Conservation (phyloP, 345 rosid species). For the Dimocarpus longan region DNA sequence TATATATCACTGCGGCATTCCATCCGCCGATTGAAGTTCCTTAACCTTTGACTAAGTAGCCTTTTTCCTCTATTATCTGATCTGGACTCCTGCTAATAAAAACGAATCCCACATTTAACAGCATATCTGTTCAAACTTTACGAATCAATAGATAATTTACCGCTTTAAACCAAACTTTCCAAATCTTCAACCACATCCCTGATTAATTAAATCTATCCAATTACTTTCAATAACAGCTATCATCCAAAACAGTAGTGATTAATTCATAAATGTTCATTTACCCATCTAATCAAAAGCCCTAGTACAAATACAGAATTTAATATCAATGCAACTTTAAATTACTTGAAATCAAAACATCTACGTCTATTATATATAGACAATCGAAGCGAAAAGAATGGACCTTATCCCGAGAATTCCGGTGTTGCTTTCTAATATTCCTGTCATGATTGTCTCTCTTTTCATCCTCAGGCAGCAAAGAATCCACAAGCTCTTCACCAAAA, state of each 20-base stretch:
- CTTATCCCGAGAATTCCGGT: constrained; percentile 49
- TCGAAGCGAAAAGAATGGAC: constrained; percentile 22
- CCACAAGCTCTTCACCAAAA: constrained; percentile 53
- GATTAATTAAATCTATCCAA: neutral
- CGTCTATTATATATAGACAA: neutral
- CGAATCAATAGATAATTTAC: neutral
- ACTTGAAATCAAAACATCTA: constrained; percentile 14
- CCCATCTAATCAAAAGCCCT: neutral
- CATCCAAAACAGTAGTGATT: neutral
- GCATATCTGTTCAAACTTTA: neutral
- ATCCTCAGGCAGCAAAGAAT: constrained; percentile 58
- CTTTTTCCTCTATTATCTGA: constrained; percentile 73
- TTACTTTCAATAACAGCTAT: neutral
- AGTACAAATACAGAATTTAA: neutral
- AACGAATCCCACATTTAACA: constrained; percentile 19
- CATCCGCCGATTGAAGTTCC: constrained; percentile 52
- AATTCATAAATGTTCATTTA: neutral
- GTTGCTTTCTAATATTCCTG: constrained; percentile 47
- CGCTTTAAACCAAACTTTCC: neutral
- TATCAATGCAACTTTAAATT: neutral
- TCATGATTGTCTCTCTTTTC: constrained; percentile 46
- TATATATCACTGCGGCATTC: constrained; percentile 68
- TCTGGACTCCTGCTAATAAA: constrained; percentile 70
- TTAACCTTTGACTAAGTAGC: constrained; percentile 69
- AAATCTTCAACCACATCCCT: neutral